Evolutionary conservation across 2,329 filamentous ascomycete species (phyloP), one percentile per base, ranked within the genome.

Genomic region (Botrytis aclada): DNA sequence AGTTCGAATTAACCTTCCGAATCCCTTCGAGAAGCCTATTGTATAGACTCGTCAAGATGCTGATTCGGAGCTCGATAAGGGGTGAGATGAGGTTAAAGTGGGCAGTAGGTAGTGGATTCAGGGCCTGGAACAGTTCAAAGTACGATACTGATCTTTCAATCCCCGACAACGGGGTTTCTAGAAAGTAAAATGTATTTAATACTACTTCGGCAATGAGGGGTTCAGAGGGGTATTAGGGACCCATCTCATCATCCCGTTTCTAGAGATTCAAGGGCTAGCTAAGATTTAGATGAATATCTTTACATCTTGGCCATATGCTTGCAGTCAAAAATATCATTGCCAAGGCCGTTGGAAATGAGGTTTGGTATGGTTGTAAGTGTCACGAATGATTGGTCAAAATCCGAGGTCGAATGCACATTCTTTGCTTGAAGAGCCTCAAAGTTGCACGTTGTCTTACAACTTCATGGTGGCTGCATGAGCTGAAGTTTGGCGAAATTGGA

Each of bases 381-480:
- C 34, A n/a, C n/a, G 9, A 54, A 67, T 56, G n/a, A 56, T 67
- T 67, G 65, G 65, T 56, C 47, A 25, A 56, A 56, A 54, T 12
- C 6, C 65, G 65, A 67, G 10, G 37, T 6, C 2, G 22, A 4
- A 4, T 56, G 12, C 18, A n/a, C 10, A 32, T 7, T 14, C 7
- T 29, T 25, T 16, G 25, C 41, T 47, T 65, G 7, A 54, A 56
- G 65, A 67, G 65, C 65, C 64, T 67, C 47, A 67, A 54, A 6
- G 4, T 39, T 54, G 64, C 37, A 65, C 29, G 45, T 39, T 41
- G 34, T 41, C 47, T 67, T 56, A 22, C 22, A 67, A 41, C 3
- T 14, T 56, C 51, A 7, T 63, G 51, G 41, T 72, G 70, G 70
- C 63, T 72, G 70, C 70, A 69, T 54, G 39, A 72, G 63, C 70